Base-by-base conservation (phyloP, 2,329 filamentous ascomycete species). In the Trichocomaceae sp. region DNA sequence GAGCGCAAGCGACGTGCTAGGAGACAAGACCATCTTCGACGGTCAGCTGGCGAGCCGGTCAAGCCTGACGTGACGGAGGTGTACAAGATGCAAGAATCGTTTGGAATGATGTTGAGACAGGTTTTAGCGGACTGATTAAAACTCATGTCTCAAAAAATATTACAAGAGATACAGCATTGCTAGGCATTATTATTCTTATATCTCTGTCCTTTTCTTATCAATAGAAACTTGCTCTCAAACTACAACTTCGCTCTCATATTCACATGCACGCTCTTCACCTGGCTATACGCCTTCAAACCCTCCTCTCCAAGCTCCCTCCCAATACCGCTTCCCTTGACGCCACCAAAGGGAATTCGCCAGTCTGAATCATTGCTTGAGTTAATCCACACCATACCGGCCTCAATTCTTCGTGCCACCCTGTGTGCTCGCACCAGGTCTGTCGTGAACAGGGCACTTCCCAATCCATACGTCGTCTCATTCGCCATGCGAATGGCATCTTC, bases 41-140 rank as follows among this genome's bases (percentile, higher is more conserved):
- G 90, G 52, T 86, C 82, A 44, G 90, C 90, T 1, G 90, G 90
- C 31, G 90, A 96, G 74, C 90, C 90, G 1, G 76, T 79, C 51
- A 96, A 96, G 74, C 90, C 90, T 3, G 72, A 77, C 1, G 82
- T 96, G n/a, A 76, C 72, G 22, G 90, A 96, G 75, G 81, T 96
- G 50, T 78, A 88, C 65, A 91, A 90, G 69, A 72, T 96, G 65
- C 83, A 83, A 62, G 87, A 89, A 4, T 84, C 86, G 59, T 96
- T 96, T 70, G 71, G 92, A 67, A 76, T 81, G 50, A 93, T 95
- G 87, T 72, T 96, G 66, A 82, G 90, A 62, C 80, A 83, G 64
- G 89, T 95, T 41, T 76, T 96, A 65, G 88, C 90, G 23, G 82
- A 88, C 64, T 92, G 50, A 56, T 17, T 35, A 15, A 8, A 35